Evolutionary conservation across 2,329 filamentous ascomycete species (phyloP).

Genomic region (Cladorrhinum sp.): DNA sequence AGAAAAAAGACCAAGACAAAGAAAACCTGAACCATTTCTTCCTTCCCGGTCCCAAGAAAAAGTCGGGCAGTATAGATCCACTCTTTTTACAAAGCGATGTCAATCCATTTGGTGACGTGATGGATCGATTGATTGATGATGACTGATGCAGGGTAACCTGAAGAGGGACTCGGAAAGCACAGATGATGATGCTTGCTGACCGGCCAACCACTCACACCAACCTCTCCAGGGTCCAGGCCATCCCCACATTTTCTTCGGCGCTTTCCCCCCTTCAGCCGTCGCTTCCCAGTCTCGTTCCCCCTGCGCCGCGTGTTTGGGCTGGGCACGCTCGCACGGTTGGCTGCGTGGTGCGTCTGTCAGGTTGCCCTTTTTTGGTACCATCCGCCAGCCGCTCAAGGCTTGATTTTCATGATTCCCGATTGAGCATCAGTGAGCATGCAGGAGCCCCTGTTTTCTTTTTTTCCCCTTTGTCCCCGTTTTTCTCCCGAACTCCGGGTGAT

Average conservation of each 20-base stretch:
- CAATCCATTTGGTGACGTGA: neutral
- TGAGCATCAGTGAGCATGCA: constrained; percentile 2
- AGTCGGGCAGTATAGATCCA: no score
- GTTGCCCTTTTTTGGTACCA: neutral
- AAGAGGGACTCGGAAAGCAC: neutral
- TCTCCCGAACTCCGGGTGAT: no score
- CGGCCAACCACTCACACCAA: constrained; percentile 1
- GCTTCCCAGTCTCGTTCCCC: neutral
- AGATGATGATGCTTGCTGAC: neutral
- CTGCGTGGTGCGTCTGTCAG: neutral
- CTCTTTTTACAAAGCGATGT: no score
- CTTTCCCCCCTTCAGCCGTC: neutral
- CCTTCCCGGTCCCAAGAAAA: no score
- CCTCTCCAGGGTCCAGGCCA: neutral
- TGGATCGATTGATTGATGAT: neutral
- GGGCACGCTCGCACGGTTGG: neutral
- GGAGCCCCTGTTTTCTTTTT: neutral
- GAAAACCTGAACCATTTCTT: neutral
- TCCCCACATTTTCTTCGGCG: constrained; percentile 2
- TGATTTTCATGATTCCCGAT: neutral
- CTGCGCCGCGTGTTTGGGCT: neutral
- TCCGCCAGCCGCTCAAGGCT: neutral
- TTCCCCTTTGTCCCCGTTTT: neutral
- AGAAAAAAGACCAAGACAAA: neutral
- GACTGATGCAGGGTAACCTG: neutral